phyloP scores from a whole-genome alignment of 768 basidiomycete genomes.

The Amanita exitialis region DNA sequence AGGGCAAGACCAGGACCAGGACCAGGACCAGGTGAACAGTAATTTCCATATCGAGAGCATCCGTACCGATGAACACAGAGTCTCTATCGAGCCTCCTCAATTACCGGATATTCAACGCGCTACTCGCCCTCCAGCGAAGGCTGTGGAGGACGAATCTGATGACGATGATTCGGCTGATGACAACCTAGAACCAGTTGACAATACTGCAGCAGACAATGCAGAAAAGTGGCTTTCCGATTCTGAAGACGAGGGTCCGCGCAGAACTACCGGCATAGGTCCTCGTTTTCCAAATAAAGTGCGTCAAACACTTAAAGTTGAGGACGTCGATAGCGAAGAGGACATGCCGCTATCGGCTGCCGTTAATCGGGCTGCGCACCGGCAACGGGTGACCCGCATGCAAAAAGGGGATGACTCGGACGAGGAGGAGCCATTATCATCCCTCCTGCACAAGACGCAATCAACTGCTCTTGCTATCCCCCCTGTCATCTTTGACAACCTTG shows the following conservation, averaged over 20 bases:
- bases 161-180: constrained; percentile 36
- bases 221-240: constrained; percentile 7
- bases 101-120: constrained; percentile 34
- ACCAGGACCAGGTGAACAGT: constrained; percentile 1
- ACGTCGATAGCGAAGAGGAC: constrained; percentile 70
- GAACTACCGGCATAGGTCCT: constrained; percentile 49
- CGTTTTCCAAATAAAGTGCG: constrained; percentile 31
- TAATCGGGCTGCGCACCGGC: constrained; percentile 43
- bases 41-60: not conserved
- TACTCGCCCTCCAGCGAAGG: constrained; percentile 25
- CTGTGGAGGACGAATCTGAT: constrained; percentile 39
- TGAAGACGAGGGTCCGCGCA: constrained; percentile 39
- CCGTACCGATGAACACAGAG: constrained; percentile 14
- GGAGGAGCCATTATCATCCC: constrained; percentile 57
- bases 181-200: constrained; percentile 26
- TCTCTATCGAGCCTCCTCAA: constrained; percentile 31
- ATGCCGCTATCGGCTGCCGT: constrained; percentile 61
- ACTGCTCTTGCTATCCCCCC: constrained; percentile 29
- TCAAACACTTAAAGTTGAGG: constrained; percentile 13
- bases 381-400: constrained; percentile 25
- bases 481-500: constrained; percentile 28
- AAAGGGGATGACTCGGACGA: constrained; percentile 46
- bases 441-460: constrained; percentile 39
- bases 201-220: constrained; percentile 54
- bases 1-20: constrained; percentile 21